Evolutionary conservation across 2,329 filamentous ascomycete species (phyloP), one percentile per base, ranked within the genome.

Genomic region (Atkinsonella texensis): DNA sequence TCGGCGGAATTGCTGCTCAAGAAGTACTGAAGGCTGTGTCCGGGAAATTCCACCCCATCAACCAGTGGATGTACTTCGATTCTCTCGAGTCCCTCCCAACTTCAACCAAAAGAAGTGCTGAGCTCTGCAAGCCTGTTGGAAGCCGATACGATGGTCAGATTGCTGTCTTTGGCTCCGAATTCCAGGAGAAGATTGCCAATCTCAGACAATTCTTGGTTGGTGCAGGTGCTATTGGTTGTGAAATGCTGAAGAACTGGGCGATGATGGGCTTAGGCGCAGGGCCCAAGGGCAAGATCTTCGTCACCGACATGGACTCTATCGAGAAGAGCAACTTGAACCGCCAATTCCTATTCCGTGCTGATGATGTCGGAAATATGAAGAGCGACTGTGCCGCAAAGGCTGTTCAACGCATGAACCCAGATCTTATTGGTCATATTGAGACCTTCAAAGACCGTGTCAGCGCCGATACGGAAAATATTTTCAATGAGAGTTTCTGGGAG

Each of bases 221-320:
- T 59, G 89, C 93, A 46, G 93, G 93, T 61, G 93, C 94, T 56
- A 98, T 98, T 66, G 93, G 93, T 45, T 98, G 93, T 64, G 93
- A 98, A 66, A 98, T 97, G 86, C 74, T 98, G 59, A 98, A 98
- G 80, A 97, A 97, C 69, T 98, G 93, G 90, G 91, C 94, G 38
- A 94, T 98, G 90, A 95, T 97, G 67, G 93, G 93, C 58, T 75
- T 98, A 32, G 91, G 85, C 44, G 87, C 87, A 45, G 93, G 93
- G 4, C 87, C 89, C 3, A 80, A 89, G 47, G 93, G 93, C 61
- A 85, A 86, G 68, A 94, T 98, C 62, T 88, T 75, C 53, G 87
- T 98, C 48, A 97, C 94, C 13, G 93, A 98, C 66, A 97, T 95
- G 83, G 93, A 98, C 64, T 90, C 90, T 51, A 98, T 98, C 60